Evolutionary conservation across 371 early-diverging fungal genomes (phyloP), one percentile per base, ranked within the genome.

Genomic region (Actinomucor elegans): DNA sequence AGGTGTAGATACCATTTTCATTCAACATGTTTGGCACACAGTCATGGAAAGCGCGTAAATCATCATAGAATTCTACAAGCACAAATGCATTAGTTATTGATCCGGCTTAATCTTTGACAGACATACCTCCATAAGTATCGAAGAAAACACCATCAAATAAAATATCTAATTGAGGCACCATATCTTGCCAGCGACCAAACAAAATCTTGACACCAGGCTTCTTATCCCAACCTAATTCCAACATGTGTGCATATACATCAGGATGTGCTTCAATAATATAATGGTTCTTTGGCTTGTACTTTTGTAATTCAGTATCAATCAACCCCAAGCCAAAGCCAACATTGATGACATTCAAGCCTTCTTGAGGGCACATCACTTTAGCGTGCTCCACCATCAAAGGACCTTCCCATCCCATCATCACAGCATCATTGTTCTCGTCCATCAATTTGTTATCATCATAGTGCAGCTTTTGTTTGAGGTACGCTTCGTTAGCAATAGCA

Each of bases 351-450:
- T 77, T 72, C 35, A 85, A 67, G 7, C 83, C 86, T 23, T 86
- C 82, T n/a, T 61, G 64, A 4, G 87, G 80, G 37, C 88, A 84
- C 71, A 96, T 88, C 18, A 86, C 84, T 55, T 88, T 77, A 18
- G 94, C 94, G 55, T 95, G 95, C 26, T 82, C 81, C 18, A 84
- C 76, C 98, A 98, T 98, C 55, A 98, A 57, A n/a, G 94, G 94
- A 0, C 80, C 74, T 64, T 98, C 98, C 98, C 98, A 94, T 35
- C 90, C 93, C 98, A 97, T 97, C 97, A 96, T 96, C 9, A 97
- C 96, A 24, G 89, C 97, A 71, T 97, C 93, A 29, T 84, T 78
- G 35, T 95, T 90, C 11, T 77, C 86, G 59, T 96, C 98, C 62
- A 96, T 66, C 31, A 95, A 57, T 33, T 84, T 80, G 32, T 81